Evolutionary conservation across 306 rosid genomes (phyloP).

Genomic region (Rosa rugosa): DNA sequence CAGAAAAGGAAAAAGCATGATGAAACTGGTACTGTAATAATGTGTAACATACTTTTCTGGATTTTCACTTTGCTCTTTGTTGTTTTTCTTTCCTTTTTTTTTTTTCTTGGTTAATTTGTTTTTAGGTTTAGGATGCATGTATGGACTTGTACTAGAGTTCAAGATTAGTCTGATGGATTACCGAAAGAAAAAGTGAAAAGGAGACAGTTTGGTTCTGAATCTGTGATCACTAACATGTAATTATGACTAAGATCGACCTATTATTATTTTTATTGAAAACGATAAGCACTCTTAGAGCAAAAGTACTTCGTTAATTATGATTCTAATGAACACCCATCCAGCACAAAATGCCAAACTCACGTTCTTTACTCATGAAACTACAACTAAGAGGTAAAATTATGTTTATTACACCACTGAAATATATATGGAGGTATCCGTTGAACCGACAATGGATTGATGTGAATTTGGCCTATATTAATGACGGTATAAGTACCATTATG

Average conservation of each 20-base stretch:
- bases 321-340: not conserved
- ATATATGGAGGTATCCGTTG: no score
- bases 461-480: no score
- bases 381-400: not conserved
- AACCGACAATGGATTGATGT: no score
- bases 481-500: no score
- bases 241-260: constrained; percentile 28
- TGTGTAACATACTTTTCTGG: not conserved
- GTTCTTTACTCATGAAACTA: not conserved
- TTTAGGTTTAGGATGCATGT: constrained; percentile 25
- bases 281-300: constrained; percentile 1
- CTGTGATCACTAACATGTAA: constrained; percentile 28
- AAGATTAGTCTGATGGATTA: constrained; percentile 19
- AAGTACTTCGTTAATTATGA: not conserved
- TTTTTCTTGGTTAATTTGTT: constrained; percentile 20
- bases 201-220: constrained; percentile 5
- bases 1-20: constrained; percentile 1
- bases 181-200: constrained; percentile 15
- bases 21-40: constrained; percentile 9
- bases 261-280: constrained; percentile 26
- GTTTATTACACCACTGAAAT: no score
- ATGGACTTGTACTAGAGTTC: constrained; percentile 15
- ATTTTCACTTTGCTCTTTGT: not conserved
- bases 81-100: not conserved
- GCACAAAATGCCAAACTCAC: not conserved